These are phyloP conservation scores for Nicotiana undulata DNA, from an alignment of 257 asterid genomes.

Conservation along the genomic window DNA sequence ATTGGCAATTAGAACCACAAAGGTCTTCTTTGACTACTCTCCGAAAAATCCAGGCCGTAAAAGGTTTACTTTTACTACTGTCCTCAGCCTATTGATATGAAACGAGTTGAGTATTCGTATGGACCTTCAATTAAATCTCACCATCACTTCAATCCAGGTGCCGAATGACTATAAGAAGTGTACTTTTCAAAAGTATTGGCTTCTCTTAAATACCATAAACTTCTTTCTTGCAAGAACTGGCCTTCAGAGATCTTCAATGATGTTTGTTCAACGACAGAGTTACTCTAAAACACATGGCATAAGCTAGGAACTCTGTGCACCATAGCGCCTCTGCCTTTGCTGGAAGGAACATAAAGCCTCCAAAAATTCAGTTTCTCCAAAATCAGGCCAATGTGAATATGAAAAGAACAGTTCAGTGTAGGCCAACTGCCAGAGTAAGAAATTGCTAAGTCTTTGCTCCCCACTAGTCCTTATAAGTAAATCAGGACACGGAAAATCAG, in stretches of 20 bases:
- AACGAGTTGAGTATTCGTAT: background rate
- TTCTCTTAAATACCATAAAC: background rate
- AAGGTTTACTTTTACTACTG: background rate
- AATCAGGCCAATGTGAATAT: constrained; percentile 53
- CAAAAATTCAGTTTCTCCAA: constrained; percentile 44
- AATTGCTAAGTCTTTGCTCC: constrained; percentile 58
- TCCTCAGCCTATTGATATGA: background rate
- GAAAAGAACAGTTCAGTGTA: constrained; percentile 48
- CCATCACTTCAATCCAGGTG: background rate
- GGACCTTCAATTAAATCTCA: background rate
- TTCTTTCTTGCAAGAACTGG: background rate
- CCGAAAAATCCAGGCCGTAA: background rate
- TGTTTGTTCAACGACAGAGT: background rate
- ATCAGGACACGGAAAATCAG: constrained; percentile 44
- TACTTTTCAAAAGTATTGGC: background rate
- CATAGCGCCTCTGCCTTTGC: constrained; percentile 51
- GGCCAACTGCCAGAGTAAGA: constrained; percentile 68
- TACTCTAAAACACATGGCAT: background rate
- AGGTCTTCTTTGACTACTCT: background rate
- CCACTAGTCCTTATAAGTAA: constrained; percentile 65
- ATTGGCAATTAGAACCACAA: background rate
- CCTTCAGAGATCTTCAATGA: background rate
- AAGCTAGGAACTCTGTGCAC: constrained; percentile 15
- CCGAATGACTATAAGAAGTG: background rate
- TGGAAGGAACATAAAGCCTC: constrained; percentile 51